Evolutionary conservation across 352 stramenopile species (phyloP).

Genomic region (Phytophthora pseudosyringae): DNA sequence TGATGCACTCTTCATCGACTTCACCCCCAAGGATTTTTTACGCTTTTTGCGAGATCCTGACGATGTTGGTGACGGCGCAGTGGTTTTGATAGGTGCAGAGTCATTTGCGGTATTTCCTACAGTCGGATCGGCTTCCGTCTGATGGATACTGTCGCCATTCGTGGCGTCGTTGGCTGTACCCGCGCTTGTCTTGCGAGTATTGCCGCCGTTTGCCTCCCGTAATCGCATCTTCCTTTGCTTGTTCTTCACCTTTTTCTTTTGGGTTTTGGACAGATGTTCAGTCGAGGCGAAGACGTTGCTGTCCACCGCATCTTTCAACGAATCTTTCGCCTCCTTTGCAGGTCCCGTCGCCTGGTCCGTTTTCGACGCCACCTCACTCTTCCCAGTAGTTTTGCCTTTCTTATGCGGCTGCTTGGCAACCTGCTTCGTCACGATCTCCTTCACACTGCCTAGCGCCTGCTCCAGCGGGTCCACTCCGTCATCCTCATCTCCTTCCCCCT

Average conservation of each 20-base stretch:
- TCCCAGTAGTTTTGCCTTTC: conserved; percentile 23
- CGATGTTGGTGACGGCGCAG: conserved; percentile 11
- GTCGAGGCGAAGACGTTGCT: background rate
- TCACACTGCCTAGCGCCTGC: conserved; percentile 43
- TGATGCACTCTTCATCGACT: conserved; percentile 8
- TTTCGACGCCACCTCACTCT: background rate
- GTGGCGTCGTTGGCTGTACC: background rate
- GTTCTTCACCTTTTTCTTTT: conserved; percentile 16
- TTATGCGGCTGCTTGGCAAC: conserved; percentile 10
- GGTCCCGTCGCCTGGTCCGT: background rate
- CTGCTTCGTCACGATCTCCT: conserved; percentile 31
- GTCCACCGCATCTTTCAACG: background rate
- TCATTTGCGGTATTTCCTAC: background rate
- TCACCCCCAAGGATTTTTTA: conserved; percentile 17
- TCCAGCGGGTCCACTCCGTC: conserved; percentile 28
- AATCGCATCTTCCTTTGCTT: background rate
- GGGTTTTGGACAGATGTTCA: background rate
- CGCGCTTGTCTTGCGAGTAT: background rate
- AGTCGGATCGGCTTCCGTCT: background rate
- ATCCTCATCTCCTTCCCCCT: conserved; percentile 15
- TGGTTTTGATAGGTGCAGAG: background rate
- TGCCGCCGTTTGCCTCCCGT: background rate
- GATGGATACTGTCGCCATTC: background rate
- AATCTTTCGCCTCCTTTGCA: background rate
- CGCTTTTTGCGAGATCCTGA: conserved; percentile 11